Conservation (phyloP, 257 asterid genomes). For the Przewalskia tangutica region DNA sequence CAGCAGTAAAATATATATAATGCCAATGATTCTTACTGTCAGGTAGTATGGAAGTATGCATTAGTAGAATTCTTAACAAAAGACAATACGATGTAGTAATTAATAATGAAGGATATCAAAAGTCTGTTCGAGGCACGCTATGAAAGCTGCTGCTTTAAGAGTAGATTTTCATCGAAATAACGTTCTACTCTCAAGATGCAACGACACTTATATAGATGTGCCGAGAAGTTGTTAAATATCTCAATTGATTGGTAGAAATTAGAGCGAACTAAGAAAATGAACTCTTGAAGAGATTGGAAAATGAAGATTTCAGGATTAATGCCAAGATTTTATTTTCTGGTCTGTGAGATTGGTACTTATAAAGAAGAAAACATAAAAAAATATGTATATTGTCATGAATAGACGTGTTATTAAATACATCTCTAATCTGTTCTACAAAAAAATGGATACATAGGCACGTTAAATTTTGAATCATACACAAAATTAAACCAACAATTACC, state of each 20-base stretch:
- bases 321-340: neutral
- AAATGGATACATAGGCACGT: neutral
- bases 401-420: neutral
- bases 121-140: neutral
- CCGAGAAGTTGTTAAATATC: neutral
- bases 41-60: no score
- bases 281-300: neutral
- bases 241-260: neutral
- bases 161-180: neutral
- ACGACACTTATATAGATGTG: no score
- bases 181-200: no score
- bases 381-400: no score
- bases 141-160: neutral
- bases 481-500: conserved; percentile 25
- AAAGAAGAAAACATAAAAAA: neutral
- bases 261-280: neutral
- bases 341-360: neutral
- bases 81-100: neutral
- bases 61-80: neutral
- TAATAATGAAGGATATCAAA: neutral
- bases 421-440: neutral
- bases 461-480: neutral
- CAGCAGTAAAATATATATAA: no score
- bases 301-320: neutral
- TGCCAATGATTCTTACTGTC: neutral